A percentile compares a stretch with the other conserved stretches of the same genome.
These are phyloP conservation scores for Fraxinus cuspidata DNA, from an alignment of 257 asterid genomes.

Conservation along the genomic window DNA sequence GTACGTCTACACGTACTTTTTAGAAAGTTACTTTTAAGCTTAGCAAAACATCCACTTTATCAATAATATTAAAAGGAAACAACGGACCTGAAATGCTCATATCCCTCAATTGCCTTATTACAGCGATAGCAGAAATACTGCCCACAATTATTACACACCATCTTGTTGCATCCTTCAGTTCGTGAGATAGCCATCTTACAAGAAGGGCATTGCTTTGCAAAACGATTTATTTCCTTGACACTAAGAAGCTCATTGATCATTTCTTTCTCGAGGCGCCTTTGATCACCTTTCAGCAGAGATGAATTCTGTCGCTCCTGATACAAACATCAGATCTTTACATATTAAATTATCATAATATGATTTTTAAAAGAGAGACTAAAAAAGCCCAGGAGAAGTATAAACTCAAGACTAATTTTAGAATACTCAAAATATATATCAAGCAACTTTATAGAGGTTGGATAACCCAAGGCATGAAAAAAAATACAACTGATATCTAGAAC, in stretches of 20 bases:
- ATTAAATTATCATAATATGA: background rate
- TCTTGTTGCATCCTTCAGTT: constrained; percentile 92
- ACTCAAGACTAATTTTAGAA: background rate
- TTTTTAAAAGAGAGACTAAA: background rate
- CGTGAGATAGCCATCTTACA: constrained; percentile 88
- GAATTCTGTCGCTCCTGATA: constrained; percentile 78
- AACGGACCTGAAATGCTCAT: constrained; percentile 82
- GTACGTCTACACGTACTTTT: background rate
- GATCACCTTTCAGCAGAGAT: constrained; percentile 43
- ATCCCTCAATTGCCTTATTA: constrained; percentile 65
- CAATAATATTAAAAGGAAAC: background rate
- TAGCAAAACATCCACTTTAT: background rate
- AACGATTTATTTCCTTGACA: constrained; percentile 49
- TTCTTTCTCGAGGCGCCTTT: constrained; percentile 70
- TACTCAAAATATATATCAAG: constrained; percentile 16
- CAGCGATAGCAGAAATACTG: constrained; percentile 77
- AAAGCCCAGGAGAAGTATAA: constrained; percentile 4
- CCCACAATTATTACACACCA: constrained; percentile 78
- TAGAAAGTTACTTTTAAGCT: background rate
- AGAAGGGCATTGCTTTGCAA: constrained; percentile 85
- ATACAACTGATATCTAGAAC: background rate
- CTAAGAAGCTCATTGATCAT: constrained; percentile 73
- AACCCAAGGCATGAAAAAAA: background rate
- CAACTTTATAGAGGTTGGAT: background rate
- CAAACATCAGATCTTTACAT: constrained; percentile 24